Evolutionary conservation across 495 filamentous ascomycete genomes (phyloP).

Genomic region (Astrocystis sublimbata): DNA sequence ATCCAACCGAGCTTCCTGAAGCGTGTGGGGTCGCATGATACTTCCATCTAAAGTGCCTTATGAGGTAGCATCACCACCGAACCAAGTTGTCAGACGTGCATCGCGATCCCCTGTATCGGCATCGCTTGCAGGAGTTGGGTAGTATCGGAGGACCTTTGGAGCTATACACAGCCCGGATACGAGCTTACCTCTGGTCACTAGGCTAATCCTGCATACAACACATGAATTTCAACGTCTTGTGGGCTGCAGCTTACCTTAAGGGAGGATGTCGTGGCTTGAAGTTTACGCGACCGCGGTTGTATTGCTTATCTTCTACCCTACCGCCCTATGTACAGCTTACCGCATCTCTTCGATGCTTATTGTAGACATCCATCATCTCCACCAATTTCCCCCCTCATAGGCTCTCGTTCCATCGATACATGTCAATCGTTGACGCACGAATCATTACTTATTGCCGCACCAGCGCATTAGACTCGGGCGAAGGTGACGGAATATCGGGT

Average conservation of each 20-base stretch:
- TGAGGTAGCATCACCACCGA: neutral
- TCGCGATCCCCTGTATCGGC: neutral
- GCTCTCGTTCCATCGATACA: neutral
- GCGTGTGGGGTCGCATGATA: neutral
- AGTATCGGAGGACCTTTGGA: neutral
- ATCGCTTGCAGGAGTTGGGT: neutral
- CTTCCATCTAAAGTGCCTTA: neutral
- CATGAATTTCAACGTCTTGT: neutral
- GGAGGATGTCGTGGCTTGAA: neutral
- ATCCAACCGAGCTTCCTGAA: slow-evolving; percentile 2
- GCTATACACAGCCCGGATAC: slow-evolving; percentile 1
- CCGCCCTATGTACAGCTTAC: too few species aligned
- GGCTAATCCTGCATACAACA: slow-evolving; percentile 6
- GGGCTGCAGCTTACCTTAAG: slow-evolving; percentile 4
- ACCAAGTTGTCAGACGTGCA: slow-evolving; percentile 9
- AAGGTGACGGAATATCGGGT: neutral
- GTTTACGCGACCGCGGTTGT: slow-evolving; percentile 4
- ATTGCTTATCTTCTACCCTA: neutral
- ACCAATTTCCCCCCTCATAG: neutral
- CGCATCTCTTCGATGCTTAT: neutral
- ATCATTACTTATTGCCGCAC: neutral
- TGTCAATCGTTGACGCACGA: too few species aligned
- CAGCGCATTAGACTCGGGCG: neutral
- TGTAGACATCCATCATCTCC: neutral
- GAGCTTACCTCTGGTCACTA: slow-evolving; percentile 7